A percentile compares a stretch with the other conserved stretches of the same genome.
Evolutionary conservation across 441 rosid genomes (phyloP).

Genomic region (Populus hybrid): DNA sequence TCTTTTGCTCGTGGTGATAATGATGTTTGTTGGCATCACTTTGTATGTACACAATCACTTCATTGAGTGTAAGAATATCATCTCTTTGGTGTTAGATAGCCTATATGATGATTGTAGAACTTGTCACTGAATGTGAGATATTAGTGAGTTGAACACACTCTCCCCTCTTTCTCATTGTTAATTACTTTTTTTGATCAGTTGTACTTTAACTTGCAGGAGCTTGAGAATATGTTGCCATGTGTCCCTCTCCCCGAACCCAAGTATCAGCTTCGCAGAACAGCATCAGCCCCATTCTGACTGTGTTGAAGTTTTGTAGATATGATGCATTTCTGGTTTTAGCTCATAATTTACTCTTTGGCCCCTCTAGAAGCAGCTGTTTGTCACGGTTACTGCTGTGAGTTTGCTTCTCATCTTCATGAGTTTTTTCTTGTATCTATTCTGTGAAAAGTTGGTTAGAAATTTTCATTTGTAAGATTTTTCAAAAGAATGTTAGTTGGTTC

Average conservation of each 20-base stretch:
- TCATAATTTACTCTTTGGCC: constrained; percentile 5
- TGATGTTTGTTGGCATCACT: neutral
- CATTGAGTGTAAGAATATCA: no score
- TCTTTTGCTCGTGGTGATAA: neutral
- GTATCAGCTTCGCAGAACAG: constrained; percentile 71
- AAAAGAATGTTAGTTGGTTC: neutral
- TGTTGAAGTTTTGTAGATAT: constrained; percentile 42
- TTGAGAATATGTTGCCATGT: constrained; percentile 58
- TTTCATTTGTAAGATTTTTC: constrained; percentile 17
- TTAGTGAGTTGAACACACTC: neutral
- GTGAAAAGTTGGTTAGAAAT: constrained; percentile 17
- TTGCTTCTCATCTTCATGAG: constrained; percentile 7
- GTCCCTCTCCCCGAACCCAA: constrained; percentile 64
- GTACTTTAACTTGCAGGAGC: constrained; percentile 44
- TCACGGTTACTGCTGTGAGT: neutral
- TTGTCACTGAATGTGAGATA: neutral
- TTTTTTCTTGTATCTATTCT: constrained; percentile 16
- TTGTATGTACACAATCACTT: neutral
- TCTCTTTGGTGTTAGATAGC: neutral
- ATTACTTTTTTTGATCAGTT: neutral
- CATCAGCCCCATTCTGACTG: constrained; percentile 61
- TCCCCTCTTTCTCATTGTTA: neutral
- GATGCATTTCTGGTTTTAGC: constrained; percentile 10
- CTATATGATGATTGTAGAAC: neutral
- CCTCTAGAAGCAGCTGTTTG: constrained; percentile 4